Evolutionary conservation across 495 filamentous ascomycete species (phyloP).

Genomic region (Penicillium manginii): DNA sequence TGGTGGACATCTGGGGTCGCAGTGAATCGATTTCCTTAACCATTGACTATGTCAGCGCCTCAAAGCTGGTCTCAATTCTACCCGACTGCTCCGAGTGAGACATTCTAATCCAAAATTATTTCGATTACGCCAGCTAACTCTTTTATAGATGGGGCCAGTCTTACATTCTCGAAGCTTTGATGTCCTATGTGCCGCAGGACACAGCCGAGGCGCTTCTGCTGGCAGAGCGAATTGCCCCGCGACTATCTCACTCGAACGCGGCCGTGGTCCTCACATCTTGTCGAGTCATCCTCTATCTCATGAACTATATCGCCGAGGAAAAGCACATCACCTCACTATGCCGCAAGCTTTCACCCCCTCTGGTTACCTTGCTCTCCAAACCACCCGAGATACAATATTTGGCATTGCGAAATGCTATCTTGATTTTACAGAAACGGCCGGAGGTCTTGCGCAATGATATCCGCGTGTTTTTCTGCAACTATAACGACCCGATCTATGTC

Average conservation of each 20-base stretch:
- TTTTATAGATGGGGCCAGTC: slow-evolving; percentile 92
- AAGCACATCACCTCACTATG: slow-evolving; percentile 89
- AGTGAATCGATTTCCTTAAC: slow-evolving; percentile 97
- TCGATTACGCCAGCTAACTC: slow-evolving; percentile 28
- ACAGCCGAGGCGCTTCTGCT: slow-evolving; percentile 82
- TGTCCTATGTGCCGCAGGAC: slow-evolving; percentile 97
- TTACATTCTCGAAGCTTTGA: slow-evolving; percentile 96
- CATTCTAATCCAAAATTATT: background rate
- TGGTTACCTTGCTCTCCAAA: slow-evolving; percentile 94
- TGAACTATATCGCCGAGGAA: slow-evolving; percentile 97
- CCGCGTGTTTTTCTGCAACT: slow-evolving; percentile 99
- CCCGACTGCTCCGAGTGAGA: slow-evolving; percentile 93
- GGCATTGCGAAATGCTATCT: slow-evolving; percentile 87
- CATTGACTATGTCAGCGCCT: slow-evolving; percentile 95
- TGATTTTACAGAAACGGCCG: slow-evolving; percentile 91
- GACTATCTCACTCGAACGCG: slow-evolving; percentile 94
- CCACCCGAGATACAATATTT: slow-evolving; percentile 98
- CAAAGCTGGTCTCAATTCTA: slow-evolving; percentile 95
- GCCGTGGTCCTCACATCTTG: slow-evolving; percentile 95
- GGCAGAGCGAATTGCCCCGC: slow-evolving; percentile 90
- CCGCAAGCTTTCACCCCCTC: slow-evolving; percentile 90
- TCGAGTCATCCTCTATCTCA: slow-evolving; percentile 92
- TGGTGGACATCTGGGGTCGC: slow-evolving; percentile 99
- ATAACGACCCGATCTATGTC: slow-evolving; percentile 99
- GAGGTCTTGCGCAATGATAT: slow-evolving; percentile 97